These are phyloP conservation scores for Vigna angularis DNA, from an alignment of 306 rosid species.

Conservation along the genomic window DNA sequence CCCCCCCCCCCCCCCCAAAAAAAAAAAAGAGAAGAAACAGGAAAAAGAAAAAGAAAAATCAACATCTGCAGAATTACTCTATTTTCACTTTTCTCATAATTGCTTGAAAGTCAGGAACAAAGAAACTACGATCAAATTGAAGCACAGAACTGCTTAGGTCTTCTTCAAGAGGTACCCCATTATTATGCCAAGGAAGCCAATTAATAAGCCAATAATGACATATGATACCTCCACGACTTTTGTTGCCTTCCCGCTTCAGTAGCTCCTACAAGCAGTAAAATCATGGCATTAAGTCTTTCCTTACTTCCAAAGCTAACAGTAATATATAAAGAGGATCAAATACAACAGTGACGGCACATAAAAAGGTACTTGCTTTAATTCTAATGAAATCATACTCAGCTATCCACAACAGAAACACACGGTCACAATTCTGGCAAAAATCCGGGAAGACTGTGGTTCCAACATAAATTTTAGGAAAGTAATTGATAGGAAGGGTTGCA, in stretches of 20 bases:
- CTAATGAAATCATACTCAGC: conserved; percentile 20
- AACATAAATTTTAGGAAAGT: conserved; percentile 13
- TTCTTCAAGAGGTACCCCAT: conserved; percentile 82
- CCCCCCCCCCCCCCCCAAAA: too few relatives aligned
- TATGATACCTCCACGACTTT: conserved; percentile 70
- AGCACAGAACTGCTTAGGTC: conserved; percentile 47
- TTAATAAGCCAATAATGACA: conserved; percentile 56
- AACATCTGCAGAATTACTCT: conserved; percentile 51
- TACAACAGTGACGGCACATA: conserved; percentile 3
- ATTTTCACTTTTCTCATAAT: conserved; percentile 55
- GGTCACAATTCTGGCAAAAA: not conserved
- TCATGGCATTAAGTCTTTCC: conserved; percentile 14
- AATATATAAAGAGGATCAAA: not conserved
- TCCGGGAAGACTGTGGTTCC: conserved; percentile 12
- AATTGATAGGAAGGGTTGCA: not conserved
- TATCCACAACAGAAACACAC: conserved; percentile 2
- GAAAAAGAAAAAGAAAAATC: conserved; percentile 44
- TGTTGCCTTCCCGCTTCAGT: conserved; percentile 71
- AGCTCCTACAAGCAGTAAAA: conserved; percentile 68
- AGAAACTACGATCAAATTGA: conserved; percentile 45
- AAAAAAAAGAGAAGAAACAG: conserved; percentile 25
- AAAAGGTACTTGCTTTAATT: conserved; percentile 9
- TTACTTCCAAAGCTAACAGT: conserved; percentile 16
- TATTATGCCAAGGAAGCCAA: conserved; percentile 74
- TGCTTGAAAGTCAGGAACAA: conserved; percentile 54